Percentiles rank a stretch among this genome's conserved stretches.
phyloP scores from a whole-genome alignment of 1,284 basidiomycete genomes.

The Xerocomus subilludens region DNA sequence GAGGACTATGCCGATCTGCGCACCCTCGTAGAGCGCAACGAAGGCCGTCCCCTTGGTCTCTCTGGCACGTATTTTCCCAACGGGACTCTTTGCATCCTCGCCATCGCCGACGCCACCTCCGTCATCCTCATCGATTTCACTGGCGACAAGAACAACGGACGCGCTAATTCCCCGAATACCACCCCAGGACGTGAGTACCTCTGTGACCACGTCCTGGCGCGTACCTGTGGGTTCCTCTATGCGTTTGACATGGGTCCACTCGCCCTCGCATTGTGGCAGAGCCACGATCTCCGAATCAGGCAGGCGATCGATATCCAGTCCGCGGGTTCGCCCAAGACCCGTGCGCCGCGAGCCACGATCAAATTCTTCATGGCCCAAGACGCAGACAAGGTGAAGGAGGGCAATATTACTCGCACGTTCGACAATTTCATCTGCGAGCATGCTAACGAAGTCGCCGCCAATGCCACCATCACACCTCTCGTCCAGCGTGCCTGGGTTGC shows the following conservation, averaged over 20 bases:
- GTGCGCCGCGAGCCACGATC: constrained; percentile 60
- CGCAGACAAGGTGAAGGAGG: constrained; percentile 50
- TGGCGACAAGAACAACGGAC: constrained; percentile 53
- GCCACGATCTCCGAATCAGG: constrained; percentile 53
- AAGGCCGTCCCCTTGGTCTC: constrained; percentile 51
- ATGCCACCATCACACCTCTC: constrained; percentile 46
- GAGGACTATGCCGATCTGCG: constrained; percentile 41
- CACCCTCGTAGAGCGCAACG: constrained; percentile 48
- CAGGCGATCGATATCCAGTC: constrained; percentile 69
- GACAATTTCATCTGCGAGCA: constrained; percentile 53
- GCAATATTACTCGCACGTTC: constrained; percentile 61
- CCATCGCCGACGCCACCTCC: constrained; percentile 47
- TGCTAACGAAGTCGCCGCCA: not conserved
- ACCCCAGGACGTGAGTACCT: constrained; percentile 44
- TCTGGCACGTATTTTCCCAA: constrained; percentile 40
- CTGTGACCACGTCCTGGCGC: constrained; percentile 52
- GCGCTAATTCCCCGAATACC: constrained; percentile 42
- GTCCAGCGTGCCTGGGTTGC: constrained; percentile 67
- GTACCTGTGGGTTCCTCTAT: constrained; percentile 53
- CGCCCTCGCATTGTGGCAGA: constrained; percentile 53
- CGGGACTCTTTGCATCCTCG: constrained; percentile 44
- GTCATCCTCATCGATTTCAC: constrained; percentile 47
- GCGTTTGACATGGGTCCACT: constrained; percentile 59
- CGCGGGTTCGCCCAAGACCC: constrained; percentile 51
- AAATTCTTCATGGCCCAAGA: constrained; percentile 57